phyloP scores from a whole-genome alignment of 352 stramenopile species.

The Phytophthora constricta region DNA sequence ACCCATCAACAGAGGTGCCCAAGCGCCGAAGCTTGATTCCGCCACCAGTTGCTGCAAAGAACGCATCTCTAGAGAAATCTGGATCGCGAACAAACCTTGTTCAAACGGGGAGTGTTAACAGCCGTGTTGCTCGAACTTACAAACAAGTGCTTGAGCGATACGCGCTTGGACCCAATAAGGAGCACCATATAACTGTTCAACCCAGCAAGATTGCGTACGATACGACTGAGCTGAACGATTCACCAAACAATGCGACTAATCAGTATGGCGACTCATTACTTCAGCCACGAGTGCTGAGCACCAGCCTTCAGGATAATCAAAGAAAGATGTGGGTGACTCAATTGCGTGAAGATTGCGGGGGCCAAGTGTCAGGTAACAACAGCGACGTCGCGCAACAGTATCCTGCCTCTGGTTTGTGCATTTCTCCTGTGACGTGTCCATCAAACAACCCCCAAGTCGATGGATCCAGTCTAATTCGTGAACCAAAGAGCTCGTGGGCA shows the following conservation, averaged over 20 bases:
- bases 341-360: background rate
- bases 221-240: background rate
- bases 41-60: conserved; percentile 4
- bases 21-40: conserved; percentile 10
- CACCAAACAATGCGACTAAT: conserved; percentile 11
- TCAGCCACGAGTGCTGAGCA: background rate
- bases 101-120: conserved; percentile 5
- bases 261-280: conserved; percentile 11
- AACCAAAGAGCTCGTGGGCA: conserved; percentile 4
- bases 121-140: conserved; percentile 26
- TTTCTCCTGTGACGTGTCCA: conserved; percentile 11
- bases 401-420: conserved; percentile 10
- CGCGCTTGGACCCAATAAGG: conserved; percentile 33
- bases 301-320: background rate
- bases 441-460: background rate
- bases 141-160: conserved; percentile 54
- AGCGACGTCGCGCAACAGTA: background rate
- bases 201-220: conserved; percentile 4
- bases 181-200: conserved; percentile 2
- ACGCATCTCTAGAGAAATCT: conserved; percentile 16
- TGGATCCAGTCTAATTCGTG: background rate
- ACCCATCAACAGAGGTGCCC: background rate
- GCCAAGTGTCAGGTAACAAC: background rate
- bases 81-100: conserved; percentile 30
- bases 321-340: conserved; percentile 1